Evolutionary conservation across 352 stramenopile genomes (phyloP).

Genomic region (Pythium aphanidermatum): DNA sequence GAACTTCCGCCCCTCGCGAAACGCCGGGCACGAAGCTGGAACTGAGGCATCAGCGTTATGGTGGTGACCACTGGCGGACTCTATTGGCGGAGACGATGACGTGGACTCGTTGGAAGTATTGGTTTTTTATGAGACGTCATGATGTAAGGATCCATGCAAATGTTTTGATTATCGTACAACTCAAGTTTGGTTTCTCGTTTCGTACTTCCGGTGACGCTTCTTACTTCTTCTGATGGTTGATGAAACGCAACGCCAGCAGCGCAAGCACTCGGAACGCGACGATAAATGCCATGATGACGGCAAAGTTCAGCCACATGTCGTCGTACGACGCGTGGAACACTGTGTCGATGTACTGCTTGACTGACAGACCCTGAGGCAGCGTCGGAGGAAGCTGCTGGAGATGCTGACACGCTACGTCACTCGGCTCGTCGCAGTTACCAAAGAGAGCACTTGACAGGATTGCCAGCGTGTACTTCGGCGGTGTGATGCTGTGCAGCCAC

Average conservation of each 20-base stretch:
- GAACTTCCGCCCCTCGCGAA: too few species aligned
- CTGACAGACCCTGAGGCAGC: conserved; percentile 5
- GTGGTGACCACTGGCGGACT: too few species aligned
- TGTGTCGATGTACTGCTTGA: conserved; percentile 23
- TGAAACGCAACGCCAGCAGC: conserved; percentile 25
- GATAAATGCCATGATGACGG: conserved; percentile 19
- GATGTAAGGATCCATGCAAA: too few species aligned
- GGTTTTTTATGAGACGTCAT: too few species aligned
- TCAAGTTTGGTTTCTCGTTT: too few species aligned
- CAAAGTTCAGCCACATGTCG: conserved; percentile 22
- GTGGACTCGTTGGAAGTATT: too few species aligned
- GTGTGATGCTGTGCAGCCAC: conserved; percentile 53
- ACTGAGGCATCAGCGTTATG: too few species aligned
- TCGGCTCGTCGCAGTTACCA: conserved; percentile 10
- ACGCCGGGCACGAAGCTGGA: too few species aligned
- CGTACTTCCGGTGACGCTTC: too few species aligned
- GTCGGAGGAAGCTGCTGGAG: conserved; percentile 8
- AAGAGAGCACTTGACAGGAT: conserved; percentile 20
- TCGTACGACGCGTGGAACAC: conserved; percentile 23
- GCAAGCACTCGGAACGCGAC: conserved; percentile 24
- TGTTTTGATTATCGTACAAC: too few species aligned
- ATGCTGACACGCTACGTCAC: conserved; percentile 14
- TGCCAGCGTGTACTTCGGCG: conserved; percentile 19
- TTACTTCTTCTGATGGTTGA: conserved; percentile 35
- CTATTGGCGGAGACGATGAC: too few species aligned